These are phyloP conservation scores for Lophium mytilinum DNA, from an alignment of 495 filamentous ascomycete species.

Conservation along the genomic window DNA sequence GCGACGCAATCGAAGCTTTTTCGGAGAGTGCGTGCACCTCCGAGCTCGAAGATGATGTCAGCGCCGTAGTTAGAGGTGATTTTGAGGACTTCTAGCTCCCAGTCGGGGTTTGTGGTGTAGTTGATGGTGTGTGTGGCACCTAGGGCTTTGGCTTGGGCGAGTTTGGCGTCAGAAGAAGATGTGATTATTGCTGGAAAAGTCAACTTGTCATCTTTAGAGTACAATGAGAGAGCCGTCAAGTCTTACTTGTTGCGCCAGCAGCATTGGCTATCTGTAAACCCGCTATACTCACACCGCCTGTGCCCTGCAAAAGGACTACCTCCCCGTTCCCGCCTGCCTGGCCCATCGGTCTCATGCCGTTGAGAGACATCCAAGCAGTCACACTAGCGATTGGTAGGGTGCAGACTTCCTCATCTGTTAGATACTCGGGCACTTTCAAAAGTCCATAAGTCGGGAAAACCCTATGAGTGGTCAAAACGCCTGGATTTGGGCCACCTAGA, in stretches of 20 bases:
- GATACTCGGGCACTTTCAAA: constrained; percentile 34
- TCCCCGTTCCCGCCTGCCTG: constrained; percentile 24
- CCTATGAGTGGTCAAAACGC: constrained; percentile 38
- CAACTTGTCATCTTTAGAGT: no score
- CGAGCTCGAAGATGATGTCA: constrained; percentile 45
- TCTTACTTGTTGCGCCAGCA: constrained; percentile 13
- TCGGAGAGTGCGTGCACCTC: constrained; percentile 39
- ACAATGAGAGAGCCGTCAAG: no score
- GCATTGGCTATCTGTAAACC: constrained; percentile 37
- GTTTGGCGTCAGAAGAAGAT: constrained; percentile 39
- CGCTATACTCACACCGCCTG: constrained; percentile 36
- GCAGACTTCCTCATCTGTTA: constrained; percentile 37
- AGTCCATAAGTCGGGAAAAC: constrained; percentile 36
- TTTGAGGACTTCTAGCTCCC: constrained; percentile 37
- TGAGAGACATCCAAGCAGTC: constrained; percentile 43
- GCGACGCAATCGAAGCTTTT: constrained; percentile 37
- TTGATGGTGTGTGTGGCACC: constrained; percentile 42
- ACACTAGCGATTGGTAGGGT: constrained; percentile 39
- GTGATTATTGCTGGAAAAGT: constrained; percentile 38
- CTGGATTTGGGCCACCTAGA: constrained; percentile 31
- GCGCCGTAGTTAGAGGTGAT: constrained; percentile 34
- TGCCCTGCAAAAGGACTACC: constrained; percentile 40
- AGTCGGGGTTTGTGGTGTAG: constrained; percentile 37
- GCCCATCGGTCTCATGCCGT: constrained; percentile 39
- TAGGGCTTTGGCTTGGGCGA: constrained; percentile 34